These are phyloP conservation scores for Candida corydali DNA, from an alignment of 805 yeast species.

Conservation along the genomic window DNA sequence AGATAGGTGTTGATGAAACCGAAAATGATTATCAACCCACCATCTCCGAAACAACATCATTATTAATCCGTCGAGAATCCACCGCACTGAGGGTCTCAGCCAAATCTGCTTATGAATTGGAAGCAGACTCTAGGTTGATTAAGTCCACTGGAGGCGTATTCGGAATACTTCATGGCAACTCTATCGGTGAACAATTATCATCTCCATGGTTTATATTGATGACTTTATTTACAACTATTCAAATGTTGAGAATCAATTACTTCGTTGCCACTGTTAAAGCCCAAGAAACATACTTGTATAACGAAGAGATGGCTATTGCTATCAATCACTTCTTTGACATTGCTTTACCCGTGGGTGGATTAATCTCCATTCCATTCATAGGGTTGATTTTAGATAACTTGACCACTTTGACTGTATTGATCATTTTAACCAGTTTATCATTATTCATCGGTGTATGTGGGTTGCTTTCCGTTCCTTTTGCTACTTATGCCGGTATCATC, in stretches of 20 bases:
- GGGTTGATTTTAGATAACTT: slow-evolving; percentile 76
- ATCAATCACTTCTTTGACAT: slow-evolving; percentile 78
- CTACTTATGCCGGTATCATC: slow-evolving; percentile 66
- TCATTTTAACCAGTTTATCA: slow-evolving; percentile 51
- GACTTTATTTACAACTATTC: slow-evolving; percentile 76
- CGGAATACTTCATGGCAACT: slow-evolving; percentile 70
- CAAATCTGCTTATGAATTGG: slow-evolving; percentile 63
- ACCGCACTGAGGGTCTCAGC: slow-evolving; percentile 21
- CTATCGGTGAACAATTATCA: slow-evolving; percentile 46
- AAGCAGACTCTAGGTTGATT: slow-evolving; percentile 54
- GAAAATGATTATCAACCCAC: slow-evolving; percentile 23
- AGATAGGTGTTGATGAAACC: slow-evolving; percentile 70
- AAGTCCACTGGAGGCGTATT: slow-evolving; percentile 62
- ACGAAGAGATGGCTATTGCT: slow-evolving; percentile 46
- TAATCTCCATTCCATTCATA: slow-evolving; percentile 80
- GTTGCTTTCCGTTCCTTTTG: slow-evolving; percentile 47
- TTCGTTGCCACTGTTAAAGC: slow-evolving; percentile 86
- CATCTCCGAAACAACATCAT: slow-evolving; percentile 38
- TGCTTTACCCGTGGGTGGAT: slow-evolving; percentile 86
- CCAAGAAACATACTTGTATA: slow-evolving; percentile 71
- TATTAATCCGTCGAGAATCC: slow-evolving; percentile 33
- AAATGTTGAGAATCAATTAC: slow-evolving; percentile 88
- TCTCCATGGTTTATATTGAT: slow-evolving; percentile 77
- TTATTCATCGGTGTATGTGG: slow-evolving; percentile 70
- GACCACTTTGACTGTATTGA: slow-evolving; percentile 55